Base-by-base conservation (phyloP, 768 basidiomycete species). In the Clitopilus passeckerianus region DNA sequence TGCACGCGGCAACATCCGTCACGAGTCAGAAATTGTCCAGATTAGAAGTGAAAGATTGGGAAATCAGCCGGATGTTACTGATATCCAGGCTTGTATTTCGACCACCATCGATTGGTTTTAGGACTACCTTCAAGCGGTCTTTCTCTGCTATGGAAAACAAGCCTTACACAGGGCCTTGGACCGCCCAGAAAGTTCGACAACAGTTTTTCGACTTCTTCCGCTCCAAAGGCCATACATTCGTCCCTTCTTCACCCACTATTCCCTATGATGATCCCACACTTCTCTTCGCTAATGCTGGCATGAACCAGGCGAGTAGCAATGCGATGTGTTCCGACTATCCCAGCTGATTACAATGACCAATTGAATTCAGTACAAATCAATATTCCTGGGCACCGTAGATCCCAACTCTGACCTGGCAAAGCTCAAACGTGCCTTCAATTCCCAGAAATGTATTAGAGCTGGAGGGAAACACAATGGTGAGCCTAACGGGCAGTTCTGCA, bases 231-330 rank as follows among this genome's bases (percentile, higher is more conserved):
- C 97, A 99, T 72, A 87, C 89, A 22, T 96, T 92, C 70, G 91
- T 95, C 57, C 89, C 90, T 6, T 95, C 92, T 30, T 95, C 93
- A 2, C 82, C 91, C 1, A 96, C 95, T 37, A 90, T 99, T 63
- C 97, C 97, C 1, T 98, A 92, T 71, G 97, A 98, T 60, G 97
- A 98, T 75, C 96, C 96, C 1, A 98, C 97, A 15, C 81, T 99
- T 35, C 86, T 98, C 58, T 99, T 99, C 67, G 94, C 95, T 60
- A 99, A 99, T 80, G 96, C 96, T 63, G 97, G 97, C 60, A 96
- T 95, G 93, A 95, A 95, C 70, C 93, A 94, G 82, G 91, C 85
- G 65, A 34, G 76, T 63, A 24, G 55, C 53, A 33, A 34, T 20
- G 43, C 56, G 5, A 16, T 16, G 14, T 33, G 4, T 20, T 5